Evolutionary conservation across 202 grass and related monocot genomes (phyloP).

Genomic region (Carex sylvatica): DNA sequence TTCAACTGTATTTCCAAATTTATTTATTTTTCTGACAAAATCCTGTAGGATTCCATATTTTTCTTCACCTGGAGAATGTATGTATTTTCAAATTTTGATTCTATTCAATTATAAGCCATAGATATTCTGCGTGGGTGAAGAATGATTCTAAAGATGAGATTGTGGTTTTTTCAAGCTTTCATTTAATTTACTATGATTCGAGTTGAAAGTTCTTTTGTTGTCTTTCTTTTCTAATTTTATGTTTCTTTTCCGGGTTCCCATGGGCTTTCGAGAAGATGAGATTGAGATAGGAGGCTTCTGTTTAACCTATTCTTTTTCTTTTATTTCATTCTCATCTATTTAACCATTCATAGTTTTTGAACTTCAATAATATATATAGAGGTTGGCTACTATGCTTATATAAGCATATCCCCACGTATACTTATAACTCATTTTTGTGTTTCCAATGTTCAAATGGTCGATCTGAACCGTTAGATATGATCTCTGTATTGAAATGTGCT

Average conservation of each 20-base stretch:
- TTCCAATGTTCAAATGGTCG: no score
- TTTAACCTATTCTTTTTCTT: conserved; percentile 1
- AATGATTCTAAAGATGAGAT: neutral
- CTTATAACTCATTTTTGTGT: no score
- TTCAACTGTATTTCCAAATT: neutral
- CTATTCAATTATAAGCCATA: neutral
- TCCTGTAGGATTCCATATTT: neutral
- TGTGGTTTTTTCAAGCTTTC: neutral
- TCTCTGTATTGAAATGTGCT: no score
- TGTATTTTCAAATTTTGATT: neutral
- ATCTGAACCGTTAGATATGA: no score
- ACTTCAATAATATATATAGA: neutral
- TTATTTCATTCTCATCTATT: neutral
- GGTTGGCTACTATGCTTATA: no score
- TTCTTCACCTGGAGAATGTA: neutral
- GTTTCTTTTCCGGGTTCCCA: neutral
- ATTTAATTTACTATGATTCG: neutral
- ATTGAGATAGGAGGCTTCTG: neutral
- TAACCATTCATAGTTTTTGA: no score
- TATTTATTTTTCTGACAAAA: neutral
- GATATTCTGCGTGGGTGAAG: neutral
- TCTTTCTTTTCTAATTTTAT: neutral
- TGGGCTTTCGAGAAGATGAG: neutral
- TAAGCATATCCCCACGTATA: no score
- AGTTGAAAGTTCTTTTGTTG: neutral